A percentile compares a stretch with the other conserved stretches of the same genome.
Evolutionary conservation across 106 monocot genomes (phyloP).

Genomic region (Allium fistulosum): DNA sequence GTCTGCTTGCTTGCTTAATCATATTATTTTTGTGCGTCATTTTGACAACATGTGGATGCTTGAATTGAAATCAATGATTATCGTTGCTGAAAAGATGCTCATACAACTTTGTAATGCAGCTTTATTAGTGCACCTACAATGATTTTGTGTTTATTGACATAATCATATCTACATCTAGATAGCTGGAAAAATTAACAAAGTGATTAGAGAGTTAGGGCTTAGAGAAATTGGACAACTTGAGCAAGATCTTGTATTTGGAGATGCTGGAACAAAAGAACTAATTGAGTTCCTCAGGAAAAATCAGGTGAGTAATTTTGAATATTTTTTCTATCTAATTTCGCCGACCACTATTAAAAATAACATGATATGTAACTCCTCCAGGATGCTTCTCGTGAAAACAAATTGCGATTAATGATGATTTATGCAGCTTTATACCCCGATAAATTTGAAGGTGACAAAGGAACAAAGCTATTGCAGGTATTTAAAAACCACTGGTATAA

Average conservation of each 20-base stretch:
- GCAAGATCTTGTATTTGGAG: constrained; percentile 97
- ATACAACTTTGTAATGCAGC: too few relatives aligned
- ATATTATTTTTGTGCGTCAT: too few relatives aligned
- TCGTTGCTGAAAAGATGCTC: too few relatives aligned
- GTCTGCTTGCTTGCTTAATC: too few relatives aligned
- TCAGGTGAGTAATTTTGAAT: constrained; percentile 32
- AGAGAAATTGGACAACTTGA: constrained; percentile 87
- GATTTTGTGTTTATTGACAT: too few relatives aligned
- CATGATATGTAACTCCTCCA: constrained; percentile 17
- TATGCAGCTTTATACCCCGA: constrained; percentile 74
- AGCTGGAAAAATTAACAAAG: constrained; percentile 89
- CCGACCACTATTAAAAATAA: background rate
- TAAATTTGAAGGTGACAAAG: constrained; percentile 89
- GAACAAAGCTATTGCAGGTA: constrained; percentile 83
- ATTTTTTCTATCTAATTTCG: constrained; percentile 1
- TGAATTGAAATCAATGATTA: too few relatives aligned
- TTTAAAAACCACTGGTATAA: background rate
- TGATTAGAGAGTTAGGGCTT: constrained; percentile 75
- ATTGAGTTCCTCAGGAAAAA: constrained; percentile 83
- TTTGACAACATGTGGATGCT: too few relatives aligned
- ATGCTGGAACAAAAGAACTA: constrained; percentile 93
- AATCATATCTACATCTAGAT: constrained; percentile 39
- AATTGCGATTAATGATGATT: constrained; percentile 80
- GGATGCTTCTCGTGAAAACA: constrained; percentile 71
- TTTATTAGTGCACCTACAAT: too few relatives aligned